Conservation (phyloP, 805 yeast species). For the Soucietia sequanensis region DNA sequence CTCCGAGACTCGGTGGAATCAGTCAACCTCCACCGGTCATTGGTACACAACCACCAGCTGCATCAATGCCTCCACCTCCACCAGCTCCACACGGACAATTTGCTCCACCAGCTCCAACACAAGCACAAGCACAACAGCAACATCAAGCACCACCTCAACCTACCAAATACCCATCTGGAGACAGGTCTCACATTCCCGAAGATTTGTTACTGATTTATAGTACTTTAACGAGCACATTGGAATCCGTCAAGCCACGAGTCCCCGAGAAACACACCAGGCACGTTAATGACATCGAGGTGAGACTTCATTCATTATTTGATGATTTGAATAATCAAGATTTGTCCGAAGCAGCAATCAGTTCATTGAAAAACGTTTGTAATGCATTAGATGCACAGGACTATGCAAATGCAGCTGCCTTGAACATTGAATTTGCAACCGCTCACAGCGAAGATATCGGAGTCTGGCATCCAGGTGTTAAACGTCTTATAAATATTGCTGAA, state of each 20-base stretch:
- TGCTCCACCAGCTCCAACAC: slow-evolving; percentile 26
- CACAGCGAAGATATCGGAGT: slow-evolving; percentile 75
- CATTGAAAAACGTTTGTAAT: slow-evolving; percentile 50
- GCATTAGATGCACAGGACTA: slow-evolving; percentile 56
- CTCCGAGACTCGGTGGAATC: slow-evolving; percentile 3
- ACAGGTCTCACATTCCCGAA: slow-evolving; percentile 64
- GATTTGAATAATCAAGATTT: slow-evolving; percentile 73
- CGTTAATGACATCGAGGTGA: slow-evolving; percentile 75
- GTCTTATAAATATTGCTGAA: slow-evolving; percentile 73
- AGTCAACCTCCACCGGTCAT: slow-evolving; percentile 8
- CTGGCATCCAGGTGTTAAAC: slow-evolving; percentile 91
- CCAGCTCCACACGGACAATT: slow-evolving; percentile 24
- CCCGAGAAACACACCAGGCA: slow-evolving; percentile 76
- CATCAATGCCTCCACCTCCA: slow-evolving; percentile 20
- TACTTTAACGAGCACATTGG: slow-evolving; percentile 54
- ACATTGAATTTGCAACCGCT: slow-evolving; percentile 59
- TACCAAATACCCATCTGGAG: slow-evolving; percentile 55
- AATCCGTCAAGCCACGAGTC: slow-evolving; percentile 64
- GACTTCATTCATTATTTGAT: slow-evolving; percentile 73
- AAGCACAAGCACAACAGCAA: slow-evolving; percentile 17
- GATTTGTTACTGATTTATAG: slow-evolving; percentile 57
- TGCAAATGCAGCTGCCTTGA: slow-evolving; percentile 54
- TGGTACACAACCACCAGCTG: slow-evolving; percentile 10
- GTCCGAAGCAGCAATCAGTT: slow-evolving; percentile 52
- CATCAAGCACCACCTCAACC: slow-evolving; percentile 23